Evolutionary conservation across 345 rosid species (phyloP), one percentile per base, ranked within the genome.

Genomic region (Mangifera indica): DNA sequence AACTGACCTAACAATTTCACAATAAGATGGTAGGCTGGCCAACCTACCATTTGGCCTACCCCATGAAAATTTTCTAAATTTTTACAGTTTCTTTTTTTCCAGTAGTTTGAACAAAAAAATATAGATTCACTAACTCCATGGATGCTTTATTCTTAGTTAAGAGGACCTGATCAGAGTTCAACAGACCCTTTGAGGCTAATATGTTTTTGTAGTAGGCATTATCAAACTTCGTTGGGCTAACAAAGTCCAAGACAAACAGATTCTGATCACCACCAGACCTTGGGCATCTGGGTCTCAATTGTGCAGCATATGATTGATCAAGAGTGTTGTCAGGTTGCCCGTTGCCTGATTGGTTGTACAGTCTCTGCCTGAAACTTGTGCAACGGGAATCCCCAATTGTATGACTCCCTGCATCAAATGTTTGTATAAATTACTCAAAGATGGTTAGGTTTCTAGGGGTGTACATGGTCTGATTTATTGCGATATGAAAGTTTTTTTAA

Each of bases 341-440:
- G 17, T 90, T 88, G 60, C 95, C 97, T 20, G 86, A 82, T 71
- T 88, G 97, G 60, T 90, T 87, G 89, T 92, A 94, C 12, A 94
- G 84, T 65, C 97, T 92, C 84, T 94, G 97, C 79, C 97, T 87
- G 85, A 94, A 94, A 82, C 86, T 85, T 24, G 91, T 86, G 87
- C 98, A 92, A 70, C 95, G 81, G 13, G 97, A 71, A 78, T 87
- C 79, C 76, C 98, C 98, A 0, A 91, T 94, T 10, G 97, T 92
- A 82, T 94, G 98, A 76, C 97, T 90, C 76, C 98, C 98, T 93
- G 77, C n/a, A 46, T 62, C 10, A 49, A 56, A 74, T 37, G n/a
- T 15, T 42, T 7, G 53, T 26, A 26, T 14, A 26, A 58, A 34
- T 37, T 37, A 37, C 46, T 42, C 29, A 2, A 65, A 55, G 10